These are phyloP conservation scores for Punica granatum DNA, from an alignment of 345 rosid genomes.

Conservation along the genomic window DNA sequence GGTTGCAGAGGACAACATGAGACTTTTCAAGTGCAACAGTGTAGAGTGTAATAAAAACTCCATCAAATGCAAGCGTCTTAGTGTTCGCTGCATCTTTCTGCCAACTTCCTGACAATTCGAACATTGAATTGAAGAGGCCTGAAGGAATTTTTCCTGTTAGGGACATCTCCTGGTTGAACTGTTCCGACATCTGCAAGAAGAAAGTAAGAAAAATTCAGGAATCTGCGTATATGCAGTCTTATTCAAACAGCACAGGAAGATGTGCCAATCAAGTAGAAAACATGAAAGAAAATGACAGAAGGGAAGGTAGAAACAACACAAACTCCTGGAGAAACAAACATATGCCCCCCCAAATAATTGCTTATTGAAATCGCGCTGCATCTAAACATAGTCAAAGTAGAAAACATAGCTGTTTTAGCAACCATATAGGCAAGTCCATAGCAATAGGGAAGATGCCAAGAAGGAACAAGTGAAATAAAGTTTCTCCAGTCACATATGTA, in stretches of 20 bases:
- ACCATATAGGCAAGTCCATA: neutral
- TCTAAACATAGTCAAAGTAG: neutral
- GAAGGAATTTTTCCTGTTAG: slow-evolving; percentile 89
- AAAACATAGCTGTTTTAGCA: neutral
- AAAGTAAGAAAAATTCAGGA: slow-evolving; percentile 1
- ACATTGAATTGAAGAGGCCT: slow-evolving; percentile 85
- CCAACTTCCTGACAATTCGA: slow-evolving; percentile 85
- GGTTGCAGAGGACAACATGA: slow-evolving; percentile 62
- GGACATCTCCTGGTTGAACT: slow-evolving; percentile 84
- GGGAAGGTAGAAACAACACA: neutral
- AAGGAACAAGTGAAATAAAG: neutral
- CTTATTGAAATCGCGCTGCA: neutral
- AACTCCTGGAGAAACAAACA: neutral
- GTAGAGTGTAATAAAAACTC: slow-evolving; percentile 73
- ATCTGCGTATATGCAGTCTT: neutral
- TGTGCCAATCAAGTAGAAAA: neutral
- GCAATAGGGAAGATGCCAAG: too few relatives aligned
- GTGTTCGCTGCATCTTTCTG: slow-evolving; percentile 90
- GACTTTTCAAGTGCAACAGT: slow-evolving; percentile 83
- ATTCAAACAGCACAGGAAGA: neutral
- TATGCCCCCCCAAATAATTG: neutral
- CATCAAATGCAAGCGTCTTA: slow-evolving; percentile 91
- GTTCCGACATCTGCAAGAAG: slow-evolving; percentile 80
- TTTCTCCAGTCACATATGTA: neutral
- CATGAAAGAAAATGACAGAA: neutral